phyloP scores from a whole-genome alignment of 306 rosid species.

The Acacia crassicarpa region DNA sequence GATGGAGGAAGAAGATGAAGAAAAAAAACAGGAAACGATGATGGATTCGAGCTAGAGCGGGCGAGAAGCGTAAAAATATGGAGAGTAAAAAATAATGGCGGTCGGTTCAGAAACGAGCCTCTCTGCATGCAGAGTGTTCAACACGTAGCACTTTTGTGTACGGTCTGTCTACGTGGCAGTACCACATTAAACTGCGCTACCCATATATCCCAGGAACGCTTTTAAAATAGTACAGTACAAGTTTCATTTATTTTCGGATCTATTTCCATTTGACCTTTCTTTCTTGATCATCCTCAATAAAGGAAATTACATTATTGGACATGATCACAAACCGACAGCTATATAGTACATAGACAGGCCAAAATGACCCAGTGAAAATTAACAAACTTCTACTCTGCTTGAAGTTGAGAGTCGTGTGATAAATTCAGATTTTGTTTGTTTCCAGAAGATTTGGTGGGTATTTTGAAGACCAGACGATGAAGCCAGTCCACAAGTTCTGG shows the following conservation, averaged over 20 bases:
- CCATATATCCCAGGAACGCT: background rate
- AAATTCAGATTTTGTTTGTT: background rate
- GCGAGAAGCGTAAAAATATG: background rate
- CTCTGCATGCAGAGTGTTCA: constrained; percentile 23
- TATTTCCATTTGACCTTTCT: background rate
- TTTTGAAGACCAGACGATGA: background rate
- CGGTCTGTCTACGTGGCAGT: background rate
- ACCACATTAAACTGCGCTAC: background rate
- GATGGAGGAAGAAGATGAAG: background rate
- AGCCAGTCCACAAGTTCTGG: constrained; percentile 30
- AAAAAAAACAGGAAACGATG: background rate
- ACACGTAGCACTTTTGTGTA: constrained; percentile 22
- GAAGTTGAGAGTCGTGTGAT: background rate
- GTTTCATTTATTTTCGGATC: background rate
- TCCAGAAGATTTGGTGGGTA: background rate
- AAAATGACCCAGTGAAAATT: background rate
- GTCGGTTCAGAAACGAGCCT: constrained; percentile 17
- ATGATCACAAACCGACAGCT: background rate
- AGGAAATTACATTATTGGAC: too few species aligned
- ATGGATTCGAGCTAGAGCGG: background rate
- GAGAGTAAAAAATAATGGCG: background rate
- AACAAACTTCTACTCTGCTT: background rate
- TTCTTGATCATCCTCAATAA: background rate
- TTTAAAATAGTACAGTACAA: too few species aligned
- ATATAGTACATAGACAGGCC: background rate